Conservation (phyloP, 768 basidiomycete species). For the Tricholoma flavovirens region DNA sequence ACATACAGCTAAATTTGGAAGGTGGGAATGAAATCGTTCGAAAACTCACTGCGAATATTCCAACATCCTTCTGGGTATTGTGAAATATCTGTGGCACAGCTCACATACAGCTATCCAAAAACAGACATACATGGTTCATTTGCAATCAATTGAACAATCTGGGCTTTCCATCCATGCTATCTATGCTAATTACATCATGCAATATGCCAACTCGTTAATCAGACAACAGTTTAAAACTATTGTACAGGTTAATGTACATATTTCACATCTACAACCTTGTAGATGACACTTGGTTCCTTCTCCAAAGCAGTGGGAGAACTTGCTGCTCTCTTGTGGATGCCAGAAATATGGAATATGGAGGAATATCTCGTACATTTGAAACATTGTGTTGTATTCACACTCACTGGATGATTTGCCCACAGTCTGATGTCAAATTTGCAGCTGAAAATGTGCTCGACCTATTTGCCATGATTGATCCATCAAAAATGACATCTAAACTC, state of each 20-base stretch:
- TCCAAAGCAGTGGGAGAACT: slow-evolving; percentile 30
- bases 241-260: too few species aligned
- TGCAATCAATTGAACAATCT: slow-evolving; percentile 32
- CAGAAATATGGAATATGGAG: slow-evolving; percentile 31
- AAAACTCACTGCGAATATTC: too few species aligned
- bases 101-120: slow-evolving; percentile 19
- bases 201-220: too few species aligned
- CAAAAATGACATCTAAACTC: slow-evolving; percentile 28
- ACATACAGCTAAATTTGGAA: too few species aligned
- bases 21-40: too few species aligned
- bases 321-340: slow-evolving; percentile 33
- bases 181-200: too few species aligned
- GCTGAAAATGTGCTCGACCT: slow-evolving; percentile 32
- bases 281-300: slow-evolving; percentile 13
- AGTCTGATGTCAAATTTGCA: slow-evolving; percentile 24
- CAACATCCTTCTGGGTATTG: too few species aligned
- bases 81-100: too few species aligned
- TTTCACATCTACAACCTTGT: slow-evolving; percentile 36
- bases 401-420: background rate
- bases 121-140: slow-evolving; percentile 19
- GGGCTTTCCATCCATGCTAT: too few species aligned
- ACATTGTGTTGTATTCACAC: background rate
- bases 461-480: too few species aligned
- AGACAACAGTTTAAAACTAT: too few species aligned
- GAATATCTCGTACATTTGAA: slow-evolving; percentile 27